Evolutionary conservation across 2,329 filamentous ascomycete genomes (phyloP), one percentile per base, ranked within the genome.

Genomic region (Ceratocystis eucalypticola): DNA sequence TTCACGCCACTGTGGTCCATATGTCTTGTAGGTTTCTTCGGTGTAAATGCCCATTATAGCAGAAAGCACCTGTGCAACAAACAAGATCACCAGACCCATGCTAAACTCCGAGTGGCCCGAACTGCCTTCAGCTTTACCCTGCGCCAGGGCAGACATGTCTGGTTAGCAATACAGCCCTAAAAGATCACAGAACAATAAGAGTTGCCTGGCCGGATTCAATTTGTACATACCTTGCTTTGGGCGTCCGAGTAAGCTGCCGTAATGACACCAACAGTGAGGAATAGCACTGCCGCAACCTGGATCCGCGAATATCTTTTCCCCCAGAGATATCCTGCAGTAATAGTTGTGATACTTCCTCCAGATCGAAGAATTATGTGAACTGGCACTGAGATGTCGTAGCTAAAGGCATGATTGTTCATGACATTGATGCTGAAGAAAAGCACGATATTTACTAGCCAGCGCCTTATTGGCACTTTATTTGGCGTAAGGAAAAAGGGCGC

Each of bases 371-470:
- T 97, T 71, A 99, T 99, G 74, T 99, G 94, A 62, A 99, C 86
- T 1, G 94, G 94, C 0, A 99, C 91, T 5, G 91, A 96, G 66
- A 99, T 97, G 71, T 91, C 87, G 77, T 96, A 99, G 69, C 91
- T 92, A 75, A 99, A 99, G 5, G 93, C 94, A 80, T 93, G 93
- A 72, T 99, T 99, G 77, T 99, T 99, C 73, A 99, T 78, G 67
- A 97, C 85, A 72, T 97, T 99, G 76, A 99, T 94, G 69, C 84
- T 83, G 74, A 96, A 94, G 77, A 97, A 97, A 71, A 96, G 83
- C 3, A 88, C 79, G 53, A 96, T 96, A 73, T 96, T 96, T 72
- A 93, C 80, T 62, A 89, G 74, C 92, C 94, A 97, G 73, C 90
- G 88, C 61, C 82, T 81, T 65, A 97, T 79, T 0, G 94, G 94